Evolutionary conservation across 495 filamentous ascomycete species (phyloP).

Genomic region (Penicillium steckii): DNA sequence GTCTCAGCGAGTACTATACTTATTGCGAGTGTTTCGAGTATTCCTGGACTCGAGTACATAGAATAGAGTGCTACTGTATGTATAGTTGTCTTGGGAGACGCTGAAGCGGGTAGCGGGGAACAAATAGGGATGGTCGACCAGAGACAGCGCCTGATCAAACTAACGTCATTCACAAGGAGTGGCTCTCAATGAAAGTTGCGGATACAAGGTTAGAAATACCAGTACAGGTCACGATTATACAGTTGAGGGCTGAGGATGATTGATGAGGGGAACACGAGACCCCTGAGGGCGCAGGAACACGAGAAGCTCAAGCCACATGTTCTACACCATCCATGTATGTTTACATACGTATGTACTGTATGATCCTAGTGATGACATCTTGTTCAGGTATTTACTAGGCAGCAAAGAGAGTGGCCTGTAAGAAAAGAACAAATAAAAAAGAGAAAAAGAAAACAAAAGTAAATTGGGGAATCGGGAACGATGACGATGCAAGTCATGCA

Average conservation of each 20-base stretch:
- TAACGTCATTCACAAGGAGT: slow-evolving; percentile 1
- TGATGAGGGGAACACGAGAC: slow-evolving; percentile 20
- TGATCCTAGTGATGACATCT: slow-evolving; percentile 15
- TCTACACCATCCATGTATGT: no score
- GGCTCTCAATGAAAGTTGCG: slow-evolving; percentile 8
- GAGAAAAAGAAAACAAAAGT: neutral
- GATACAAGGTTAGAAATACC: neutral
- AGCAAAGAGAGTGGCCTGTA: slow-evolving; percentile 6
- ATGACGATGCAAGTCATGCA: neutral
- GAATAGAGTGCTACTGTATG: no score
- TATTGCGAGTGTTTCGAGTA: slow-evolving; percentile 2
- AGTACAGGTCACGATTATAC: slow-evolving; percentile 14
- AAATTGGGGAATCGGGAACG: neutral
- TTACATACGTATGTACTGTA: no score
- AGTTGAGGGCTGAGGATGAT: slow-evolving; percentile 5
- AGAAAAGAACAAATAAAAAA: neutral
- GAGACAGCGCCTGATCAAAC: slow-evolving; percentile 1
- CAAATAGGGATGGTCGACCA: slow-evolving; percentile 6
- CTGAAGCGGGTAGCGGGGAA: slow-evolving; percentile 10
- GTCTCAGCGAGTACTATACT: no score
- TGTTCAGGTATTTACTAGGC: slow-evolving; percentile 2
- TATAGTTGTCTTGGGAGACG: slow-evolving; percentile 25
- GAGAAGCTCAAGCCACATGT: slow-evolving; percentile 28
- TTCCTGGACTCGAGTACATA: slow-evolving; percentile 5
- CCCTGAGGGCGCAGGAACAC: slow-evolving; percentile 24